Base-by-base conservation (phyloP, 2,329 filamentous ascomycete genomes). In the Trichoderma sp. region DNA sequence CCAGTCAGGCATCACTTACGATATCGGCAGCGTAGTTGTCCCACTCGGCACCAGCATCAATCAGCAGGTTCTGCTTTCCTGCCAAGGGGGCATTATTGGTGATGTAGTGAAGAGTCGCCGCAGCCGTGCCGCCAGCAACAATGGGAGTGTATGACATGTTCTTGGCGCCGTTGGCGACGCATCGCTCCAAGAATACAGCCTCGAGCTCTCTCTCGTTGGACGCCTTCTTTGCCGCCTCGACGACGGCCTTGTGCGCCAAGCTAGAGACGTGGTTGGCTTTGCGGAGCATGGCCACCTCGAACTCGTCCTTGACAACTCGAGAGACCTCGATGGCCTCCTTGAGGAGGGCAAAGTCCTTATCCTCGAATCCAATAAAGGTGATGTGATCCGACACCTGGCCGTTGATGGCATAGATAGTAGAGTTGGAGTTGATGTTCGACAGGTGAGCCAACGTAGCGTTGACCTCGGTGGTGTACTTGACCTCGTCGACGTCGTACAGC, bases 141-240 rank as follows among this genome's bases (percentile, higher is more conserved):
- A 98, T 97, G 69, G 90, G 90, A 72, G 91, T 87, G 79, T 98
- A 98, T 1, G 94, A 90, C 82, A 96, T 93, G 73, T 95, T 89
- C 76, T 89, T 90, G 63, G 91, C 90, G 27, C 91, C 92, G 69
- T 90, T 84, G 61, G 89, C 86, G 69, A 95, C 87, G 77, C 92
- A 96, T 34, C 85, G 84, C 76, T 92, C 89, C 12, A 96, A 78
- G 76, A 97, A 97, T 0, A 89, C 80, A 1, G 89, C 94, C 77
- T 97, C 90, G 35, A 97, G 87, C 77, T 97, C 91, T 37, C 87
- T 85, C 83, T 98, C 94, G 74, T 93, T 94, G 71, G 82, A 83
- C 27, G 90, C 91, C 29, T 82, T 81, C 71, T 84, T 85, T 37
- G 90, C 91, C 37, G 80, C 80, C 72, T 86, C 80, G 48, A 92